phyloP scores from a whole-genome alignment of 495 filamentous ascomycete genomes.

The Hypoxylon rickii region DNA sequence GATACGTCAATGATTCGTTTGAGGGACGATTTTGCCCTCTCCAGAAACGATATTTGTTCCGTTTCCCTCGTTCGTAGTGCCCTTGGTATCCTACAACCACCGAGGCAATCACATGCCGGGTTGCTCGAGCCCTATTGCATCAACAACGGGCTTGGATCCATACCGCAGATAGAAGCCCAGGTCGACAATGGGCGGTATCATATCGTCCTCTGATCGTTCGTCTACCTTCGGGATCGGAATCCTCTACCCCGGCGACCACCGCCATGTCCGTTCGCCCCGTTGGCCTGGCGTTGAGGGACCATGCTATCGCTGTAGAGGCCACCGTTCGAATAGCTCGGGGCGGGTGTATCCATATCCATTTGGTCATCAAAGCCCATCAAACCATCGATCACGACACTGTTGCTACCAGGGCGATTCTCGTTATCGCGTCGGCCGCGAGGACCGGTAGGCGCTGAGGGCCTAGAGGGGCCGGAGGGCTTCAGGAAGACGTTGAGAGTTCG shows the following conservation, averaged over 20 bases:
- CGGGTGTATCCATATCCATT: slow-evolving; percentile 52
- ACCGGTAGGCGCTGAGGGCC: slow-evolving; percentile 28
- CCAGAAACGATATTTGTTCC: too few species aligned
- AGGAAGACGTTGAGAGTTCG: slow-evolving; percentile 75
- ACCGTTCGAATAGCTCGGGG: slow-evolving; percentile 22
- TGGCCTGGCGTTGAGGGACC: slow-evolving; percentile 22
- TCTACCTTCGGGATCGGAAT: slow-evolving; percentile 30
- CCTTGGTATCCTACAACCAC: too few species aligned
- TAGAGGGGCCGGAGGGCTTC: slow-evolving; percentile 54
- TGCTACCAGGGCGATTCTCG: slow-evolving; percentile 49
- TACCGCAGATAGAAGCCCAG: too few species aligned
- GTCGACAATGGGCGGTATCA: too few species aligned
- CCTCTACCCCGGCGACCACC: slow-evolving; percentile 44
- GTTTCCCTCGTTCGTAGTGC: too few species aligned
- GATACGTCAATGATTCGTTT: too few species aligned
- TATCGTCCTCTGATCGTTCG: too few species aligned
- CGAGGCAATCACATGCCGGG: too few species aligned
- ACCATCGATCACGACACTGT: slow-evolving; percentile 59
- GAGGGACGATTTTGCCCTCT: too few species aligned
- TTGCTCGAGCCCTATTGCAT: too few species aligned
- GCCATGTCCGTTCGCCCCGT: slow-evolving; percentile 15
- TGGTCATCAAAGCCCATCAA: slow-evolving; percentile 63
- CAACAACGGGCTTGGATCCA: too few species aligned
- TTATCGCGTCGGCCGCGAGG: slow-evolving; percentile 45
- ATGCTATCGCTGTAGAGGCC: slow-evolving; percentile 53